These are phyloP conservation scores for Mycosarcoma mackinlayi DNA, from an alignment of 1,284 basidiomycete species.

Conservation along the genomic window DNA sequence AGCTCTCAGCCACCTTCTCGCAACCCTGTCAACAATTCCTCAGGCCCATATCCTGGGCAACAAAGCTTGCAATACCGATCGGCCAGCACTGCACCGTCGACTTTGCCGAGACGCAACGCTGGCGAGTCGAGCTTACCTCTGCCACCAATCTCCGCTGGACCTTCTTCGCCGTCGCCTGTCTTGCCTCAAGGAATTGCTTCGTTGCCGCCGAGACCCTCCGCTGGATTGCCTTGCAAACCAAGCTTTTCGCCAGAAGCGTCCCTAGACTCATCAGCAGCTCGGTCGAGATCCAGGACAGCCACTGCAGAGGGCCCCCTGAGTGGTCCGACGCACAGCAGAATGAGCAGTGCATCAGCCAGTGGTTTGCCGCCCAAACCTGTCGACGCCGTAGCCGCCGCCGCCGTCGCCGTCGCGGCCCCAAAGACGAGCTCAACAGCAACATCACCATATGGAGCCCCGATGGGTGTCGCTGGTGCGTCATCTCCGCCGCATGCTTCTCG, in stretches of 20 bases:
- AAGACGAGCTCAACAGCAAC: constrained; percentile 7
- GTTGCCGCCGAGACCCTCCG: constrained; percentile 27
- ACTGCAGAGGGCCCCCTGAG: constrained; percentile 12
- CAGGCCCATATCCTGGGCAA: constrained; percentile 11
- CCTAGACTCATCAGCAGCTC: neutral
- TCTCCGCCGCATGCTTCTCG: constrained; percentile 23
- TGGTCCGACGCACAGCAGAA: constrained; percentile 16
- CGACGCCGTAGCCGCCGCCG: constrained; percentile 31
- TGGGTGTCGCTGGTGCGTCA: constrained; percentile 5
- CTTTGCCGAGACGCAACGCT: constrained; percentile 13
- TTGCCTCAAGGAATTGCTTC: constrained; percentile 30
- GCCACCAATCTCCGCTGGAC: constrained; percentile 9
- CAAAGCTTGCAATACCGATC: constrained; percentile 7
- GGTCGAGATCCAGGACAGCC: constrained; percentile 18
- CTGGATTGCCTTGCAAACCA: constrained; percentile 36
- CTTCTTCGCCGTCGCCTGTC: constrained; percentile 17
- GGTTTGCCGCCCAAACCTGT: constrained; percentile 39
- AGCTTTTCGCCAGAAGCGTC: constrained; percentile 17
- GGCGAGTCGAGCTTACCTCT: constrained; percentile 10
- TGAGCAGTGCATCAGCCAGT: constrained; percentile 20
- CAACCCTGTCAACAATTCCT: neutral
- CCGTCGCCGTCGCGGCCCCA: constrained; percentile 7
- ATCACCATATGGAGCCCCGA: constrained; percentile 6
- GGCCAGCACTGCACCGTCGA: neutral
- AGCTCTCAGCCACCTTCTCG: constrained; percentile 13